Base-by-base conservation (phyloP, 192 early-diverging fungal species). In the Entomortierella beljakovae region DNA sequence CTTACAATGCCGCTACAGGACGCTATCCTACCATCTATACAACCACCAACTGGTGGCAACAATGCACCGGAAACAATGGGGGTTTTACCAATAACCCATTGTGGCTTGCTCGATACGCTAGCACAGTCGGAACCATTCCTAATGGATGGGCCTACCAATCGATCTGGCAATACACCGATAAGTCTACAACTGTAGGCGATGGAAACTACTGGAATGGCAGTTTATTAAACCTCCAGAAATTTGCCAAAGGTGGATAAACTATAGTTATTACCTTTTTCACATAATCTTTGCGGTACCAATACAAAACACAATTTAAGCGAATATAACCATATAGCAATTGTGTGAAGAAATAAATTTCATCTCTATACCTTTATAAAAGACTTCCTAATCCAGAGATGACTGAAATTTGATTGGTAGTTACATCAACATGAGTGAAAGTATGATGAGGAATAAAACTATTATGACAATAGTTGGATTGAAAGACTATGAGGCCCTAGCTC, bases 21-120 rank as follows among this genome's bases (percentile, higher is more conserved):
- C 59, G 76, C 13, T 58, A 56, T 48, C 76, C 76, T 43, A 61
- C 70, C 55, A 80, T 80, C 57, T 80, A 80, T 61, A 70, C 76
- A 2, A 80, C 68, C 16, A 80, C 76, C n/a, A 33, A 49, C 32
- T 80, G 76, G 76, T 80, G 76, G 76, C 51, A 40, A 18, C 1
- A 1, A 33, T 80, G 76, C 48, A 80, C 76, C 11, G 76, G 76
- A 51, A 80, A 80, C 60, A 46, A 37, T 31, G 37, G 5, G 13
- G 50, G 57, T 42, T 80, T 80, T 34, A 64, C 8, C 49, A 50
- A 62, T 18, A 80, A 80, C 43, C 76, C 76, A 33, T 43, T 80
- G 38, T 80, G 76, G 76, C 23, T 80, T 58, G 76, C 76, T 29
- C 18, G 76, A 2, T 80, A 57, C 34, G 49, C 60, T 28, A 48